Conservation (phyloP, 140 eudicot genomes). For the Anethum foeniculum region DNA sequence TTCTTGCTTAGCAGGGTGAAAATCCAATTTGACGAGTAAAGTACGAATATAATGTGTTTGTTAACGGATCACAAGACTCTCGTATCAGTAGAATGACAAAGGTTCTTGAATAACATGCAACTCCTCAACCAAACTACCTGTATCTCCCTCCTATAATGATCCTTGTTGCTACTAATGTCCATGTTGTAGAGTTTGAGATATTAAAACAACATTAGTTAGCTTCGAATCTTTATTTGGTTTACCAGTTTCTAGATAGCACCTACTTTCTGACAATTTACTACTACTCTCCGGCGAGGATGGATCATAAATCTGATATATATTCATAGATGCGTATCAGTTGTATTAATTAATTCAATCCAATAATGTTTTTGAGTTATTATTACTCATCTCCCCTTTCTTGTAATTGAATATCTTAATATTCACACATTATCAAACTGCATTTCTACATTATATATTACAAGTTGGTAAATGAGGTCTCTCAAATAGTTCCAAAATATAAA, state of each 20-base stretch:
- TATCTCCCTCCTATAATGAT: background rate
- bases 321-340: background rate
- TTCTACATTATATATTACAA: background rate
- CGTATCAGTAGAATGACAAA: background rate
- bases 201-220: background rate
- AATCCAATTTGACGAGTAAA: too few relatives aligned
- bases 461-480: background rate
- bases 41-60: background rate
- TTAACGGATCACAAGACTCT: background rate
- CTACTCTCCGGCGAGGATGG: background rate
- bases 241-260: background rate
- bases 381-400: background rate
- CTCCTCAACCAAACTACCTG: background rate
- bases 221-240: slow-evolving; percentile 26
- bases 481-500: background rate
- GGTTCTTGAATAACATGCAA: background rate
- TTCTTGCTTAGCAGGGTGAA: too few relatives aligned
- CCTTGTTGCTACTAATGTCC: background rate
- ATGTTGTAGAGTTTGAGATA: background rate
- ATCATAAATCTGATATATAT: slow-evolving; percentile 4
- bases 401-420: background rate
- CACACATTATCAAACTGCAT: background rate
- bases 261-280: background rate
- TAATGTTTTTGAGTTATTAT: background rate
- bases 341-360: background rate